Percentiles rank a stretch among this genome's conserved stretches.
These are phyloP conservation scores for Arthrobotrys entomopaga DNA, from an alignment of 2,329 filamentous ascomycete species.

Conservation along the genomic window DNA sequence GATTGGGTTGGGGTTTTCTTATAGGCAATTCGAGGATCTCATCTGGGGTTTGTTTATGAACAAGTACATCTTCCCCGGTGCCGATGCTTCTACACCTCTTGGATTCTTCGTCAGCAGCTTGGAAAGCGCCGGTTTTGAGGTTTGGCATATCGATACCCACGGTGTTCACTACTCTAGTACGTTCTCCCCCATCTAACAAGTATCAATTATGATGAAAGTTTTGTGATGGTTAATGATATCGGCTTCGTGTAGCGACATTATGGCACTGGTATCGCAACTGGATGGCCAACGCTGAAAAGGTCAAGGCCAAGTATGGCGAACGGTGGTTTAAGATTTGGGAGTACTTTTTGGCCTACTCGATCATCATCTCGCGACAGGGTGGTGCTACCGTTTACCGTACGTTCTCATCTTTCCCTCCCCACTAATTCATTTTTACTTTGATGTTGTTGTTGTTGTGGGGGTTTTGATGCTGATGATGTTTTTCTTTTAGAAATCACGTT, in stretches of 20 bases:
- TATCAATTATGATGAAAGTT: neutral
- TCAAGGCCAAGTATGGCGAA: conserved; percentile 92
- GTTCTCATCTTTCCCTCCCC: neutral
- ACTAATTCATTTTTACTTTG: too few species aligned
- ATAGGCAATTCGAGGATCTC: conserved; percentile 73
- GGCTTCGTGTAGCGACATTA: conserved; percentile 84
- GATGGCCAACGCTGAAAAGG: conserved; percentile 91
- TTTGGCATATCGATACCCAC: conserved; percentile 91
- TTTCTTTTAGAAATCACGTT: conserved; percentile 73
- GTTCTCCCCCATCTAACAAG: conserved; percentile 10
- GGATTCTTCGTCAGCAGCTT: conserved; percentile 85
- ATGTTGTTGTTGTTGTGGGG: too few species aligned
- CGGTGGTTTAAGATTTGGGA: conserved; percentile 98
- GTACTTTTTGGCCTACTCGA: conserved; percentile 86
- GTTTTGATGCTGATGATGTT: neutral
- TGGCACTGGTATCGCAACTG: conserved; percentile 99
- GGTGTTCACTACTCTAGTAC: conserved; percentile 69
- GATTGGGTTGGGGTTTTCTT: neutral
- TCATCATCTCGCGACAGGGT: conserved; percentile 84
- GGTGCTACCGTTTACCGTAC: conserved; percentile 79
- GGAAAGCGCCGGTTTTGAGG: conserved; percentile 86
- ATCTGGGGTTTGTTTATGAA: conserved; percentile 99
- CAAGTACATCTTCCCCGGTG: conserved; percentile 98
- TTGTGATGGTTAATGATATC: conserved; percentile 61
- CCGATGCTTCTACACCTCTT: conserved; percentile 92